Base-by-base conservation (phyloP, 2,329 filamentous ascomycete genomes). In the Waltergamsia citrina region DNA sequence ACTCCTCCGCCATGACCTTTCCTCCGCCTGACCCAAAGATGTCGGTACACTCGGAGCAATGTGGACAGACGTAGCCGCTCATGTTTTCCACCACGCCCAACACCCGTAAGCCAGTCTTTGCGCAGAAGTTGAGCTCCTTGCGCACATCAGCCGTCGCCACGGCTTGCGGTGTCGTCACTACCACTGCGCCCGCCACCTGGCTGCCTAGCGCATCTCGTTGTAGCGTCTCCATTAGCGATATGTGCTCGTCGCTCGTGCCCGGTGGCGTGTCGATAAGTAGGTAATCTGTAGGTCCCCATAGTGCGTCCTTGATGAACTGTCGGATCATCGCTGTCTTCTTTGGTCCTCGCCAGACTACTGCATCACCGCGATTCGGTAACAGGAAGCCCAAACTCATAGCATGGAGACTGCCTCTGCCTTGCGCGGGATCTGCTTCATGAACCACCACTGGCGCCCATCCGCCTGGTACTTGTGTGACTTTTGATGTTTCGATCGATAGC, bases 251-350 rank as follows among this genome's bases (percentile, higher is more conserved):
- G 39, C 84, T 92, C 3, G 92, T 98, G 3, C 92, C 92, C 0
- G 92, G 92, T 10, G 92, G 92, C 4, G 92, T 98, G 57, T 98
- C 92, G 50, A 98, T 85, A 38, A 98, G 73, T 1, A 98, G 69
- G 52, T 85, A 96, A 54, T 96, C 90, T n/a, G 85, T 75, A 17
- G 80, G 73, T 35, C 76, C 73, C 92, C 92, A 96, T 20, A 85
- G 69, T 5, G 95, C 88, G 51, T 95, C 88, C 2, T 84, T 82
- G 19, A 98, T 67, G 53, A 98, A 98, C 56, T 98, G 92, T 26
- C 88, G 78, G 38, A 98, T 86, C 92, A 98, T 98, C 33, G 92
- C 92, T 5, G 92, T 98, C 65, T 98, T 98, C 62, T 98, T 98
- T 3, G 92, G 92, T 0, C 92, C 92, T 34, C 92, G 77, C 92